Conservation (phyloP, 352 stramenopile genomes). For the Phytophthora aleatoria region DNA sequence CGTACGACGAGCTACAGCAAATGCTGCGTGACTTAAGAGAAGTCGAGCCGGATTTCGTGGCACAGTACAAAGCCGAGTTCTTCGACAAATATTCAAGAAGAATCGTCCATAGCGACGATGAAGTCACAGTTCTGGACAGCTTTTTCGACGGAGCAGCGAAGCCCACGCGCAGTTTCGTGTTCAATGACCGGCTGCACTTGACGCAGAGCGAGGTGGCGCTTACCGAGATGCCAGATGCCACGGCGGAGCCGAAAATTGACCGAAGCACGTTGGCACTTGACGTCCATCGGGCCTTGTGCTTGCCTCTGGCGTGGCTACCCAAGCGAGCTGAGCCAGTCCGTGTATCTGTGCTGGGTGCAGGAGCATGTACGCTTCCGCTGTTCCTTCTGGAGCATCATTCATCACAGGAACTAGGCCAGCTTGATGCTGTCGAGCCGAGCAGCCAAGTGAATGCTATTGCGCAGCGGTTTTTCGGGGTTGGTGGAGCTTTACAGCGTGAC, state of each 20-base stretch:
- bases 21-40: conserved; percentile 65
- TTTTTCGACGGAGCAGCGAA: conserved; percentile 40
- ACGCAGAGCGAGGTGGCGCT: conserved; percentile 76
- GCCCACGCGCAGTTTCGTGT: conserved; percentile 69
- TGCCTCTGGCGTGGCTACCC: conserved; percentile 40
- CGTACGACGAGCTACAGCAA: conserved; percentile 63
- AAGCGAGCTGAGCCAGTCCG: conserved; percentile 14
- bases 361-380: conserved; percentile 56
- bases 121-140: conserved; percentile 69
- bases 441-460: conserved; percentile 50
- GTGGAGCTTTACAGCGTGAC: conserved; percentile 23
- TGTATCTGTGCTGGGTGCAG: conserved; percentile 59
- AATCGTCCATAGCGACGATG: conserved; percentile 55
- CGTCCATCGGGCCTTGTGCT: conserved; percentile 67
- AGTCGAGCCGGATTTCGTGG: conserved; percentile 57
- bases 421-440: conserved; percentile 72
- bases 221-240: conserved; percentile 8
- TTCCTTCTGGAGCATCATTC: conserved; percentile 53
- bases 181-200: conserved; percentile 73
- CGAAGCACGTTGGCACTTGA: conserved; percentile 57
- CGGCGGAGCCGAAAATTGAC: conserved; percentile 41
- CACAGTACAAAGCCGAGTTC: conserved; percentile 63
- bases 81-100: conserved; percentile 57
- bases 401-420: conserved; percentile 21
- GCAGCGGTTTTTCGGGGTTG: conserved; percentile 50